Conservation (phyloP, 2,329 filamentous ascomycete genomes). For the Colletotrichum sp. region DNA sequence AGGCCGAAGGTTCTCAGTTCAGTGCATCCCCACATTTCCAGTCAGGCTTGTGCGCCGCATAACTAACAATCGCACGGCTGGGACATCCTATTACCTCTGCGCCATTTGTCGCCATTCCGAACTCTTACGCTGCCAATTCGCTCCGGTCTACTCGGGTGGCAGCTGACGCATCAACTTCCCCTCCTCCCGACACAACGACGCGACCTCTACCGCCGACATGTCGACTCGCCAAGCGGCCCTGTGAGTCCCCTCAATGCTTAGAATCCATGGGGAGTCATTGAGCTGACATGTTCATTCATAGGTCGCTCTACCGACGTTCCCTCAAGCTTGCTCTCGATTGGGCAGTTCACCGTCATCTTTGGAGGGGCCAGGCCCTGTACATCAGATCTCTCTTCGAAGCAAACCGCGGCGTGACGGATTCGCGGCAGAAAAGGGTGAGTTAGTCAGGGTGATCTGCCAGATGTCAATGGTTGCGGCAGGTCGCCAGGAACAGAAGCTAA, state of each 20-base stretch:
- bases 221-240: slow-evolving; percentile 54
- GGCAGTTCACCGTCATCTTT: slow-evolving; percentile 90
- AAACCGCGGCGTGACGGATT: slow-evolving; percentile 84
- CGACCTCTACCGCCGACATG: slow-evolving; percentile 34
- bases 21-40: neutral
- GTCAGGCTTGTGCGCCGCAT: neutral
- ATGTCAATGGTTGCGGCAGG: neutral
- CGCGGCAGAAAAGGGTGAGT: slow-evolving; percentile 82
- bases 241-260: slow-evolving; percentile 40
- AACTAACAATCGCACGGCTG: too few species aligned
- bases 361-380: slow-evolving; percentile 95
- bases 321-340: slow-evolving; percentile 95
- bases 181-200: neutral
- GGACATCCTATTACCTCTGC: neutral
- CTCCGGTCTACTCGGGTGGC: neutral
- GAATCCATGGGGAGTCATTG: neutral
- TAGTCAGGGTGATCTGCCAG: neutral
- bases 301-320: slow-evolving; percentile 87
- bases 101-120: neutral
- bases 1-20: neutral
- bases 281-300: slow-evolving; percentile 30
- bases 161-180: neutral
- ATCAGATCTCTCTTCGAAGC: slow-evolving; percentile 95
- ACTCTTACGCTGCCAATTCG: neutral
- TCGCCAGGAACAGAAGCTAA: slow-evolving; percentile 12